Base-by-base conservation (phyloP, 768 basidiomycete species). In the Coprinopsis sp. region DNA sequence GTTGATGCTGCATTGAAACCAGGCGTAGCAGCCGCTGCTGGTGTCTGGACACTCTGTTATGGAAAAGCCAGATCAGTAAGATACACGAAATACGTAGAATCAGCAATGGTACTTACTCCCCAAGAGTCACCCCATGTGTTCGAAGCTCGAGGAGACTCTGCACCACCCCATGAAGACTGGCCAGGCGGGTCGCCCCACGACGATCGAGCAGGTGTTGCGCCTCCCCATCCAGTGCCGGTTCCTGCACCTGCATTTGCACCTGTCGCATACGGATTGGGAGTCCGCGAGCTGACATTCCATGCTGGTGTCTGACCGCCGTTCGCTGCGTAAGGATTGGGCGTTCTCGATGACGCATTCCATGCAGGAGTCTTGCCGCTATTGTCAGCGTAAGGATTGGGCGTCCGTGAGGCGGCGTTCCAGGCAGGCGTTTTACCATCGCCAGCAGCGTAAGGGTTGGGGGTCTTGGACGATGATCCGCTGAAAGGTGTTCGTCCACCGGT, bases 211-310 rank as follows among this genome's bases (percentile, higher is more conserved):
- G 74, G 76, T 29, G 76, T 75, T 22, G 74, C 70, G 44, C 70
- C 76, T 18, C 72, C 76, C 66, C 72, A 76, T 33, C 58, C 56
- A 40, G 60, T 60, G 55, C 56, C 64, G 51, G 66, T 36, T 63
- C 24, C 6, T 14, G 36, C 39, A 25, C 66, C 63, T 39, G 65
- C 64, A 34, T 58, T 61, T 14, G 64, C 57, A 50, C 76, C 70
- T 45, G 74, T 77, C 0, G 79, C 78, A 23, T 87, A 84, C 1
- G 85, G 84, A 60, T 87, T 89, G 3, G 87, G 86, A 2, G 87
- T 88, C 45, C 78, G 68, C 23, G 79, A 77, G 33, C 69, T 67
- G 6, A 74, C 74, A 50, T 71, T 76, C 76, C 82, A 84, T 13
- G 82, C 84, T 19, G 87, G 87, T 6, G 87, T 89, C 47, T 74